Base-by-base conservation (phyloP, 2,329 filamentous ascomycete genomes). In the Fusarium sp. region DNA sequence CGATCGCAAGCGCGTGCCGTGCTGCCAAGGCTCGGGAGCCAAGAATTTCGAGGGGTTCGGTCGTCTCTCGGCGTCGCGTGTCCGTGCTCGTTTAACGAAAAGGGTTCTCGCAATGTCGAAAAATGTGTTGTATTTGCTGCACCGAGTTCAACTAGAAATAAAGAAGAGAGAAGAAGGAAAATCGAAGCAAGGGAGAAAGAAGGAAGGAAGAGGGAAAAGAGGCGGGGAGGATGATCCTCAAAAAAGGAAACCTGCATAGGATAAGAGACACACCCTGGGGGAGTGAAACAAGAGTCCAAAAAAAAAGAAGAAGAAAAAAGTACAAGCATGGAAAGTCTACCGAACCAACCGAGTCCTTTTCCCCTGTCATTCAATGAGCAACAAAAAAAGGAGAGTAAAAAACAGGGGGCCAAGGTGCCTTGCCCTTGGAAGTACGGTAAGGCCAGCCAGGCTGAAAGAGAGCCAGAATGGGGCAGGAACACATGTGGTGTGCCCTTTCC, bases 11-110 rank as follows among this genome's bases (percentile, higher is more conserved):
- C 65, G 58, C 54, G 68, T 58, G 64, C 54, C 13, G 41, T 43
- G 59, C 50, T 74, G 76, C 76, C 73, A 76, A 77, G 76, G 74
- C 72, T 75, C 73, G 73, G 73, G 74, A 76, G 73, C 73, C 71
- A 75, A 71, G 60, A 62, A 63, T 67, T 65, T 73, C 64, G 48
- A 29, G 43, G 43, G 33, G 41, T 50, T 59, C 52, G 61, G 43
- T 27, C 61, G 58, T 58, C 66, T 59, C n/a, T 62, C 58, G 59
- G 59, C 24, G 64, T 66, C 35, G 66, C 43, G 57, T 69, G 63
- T 64, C 68, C 56, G 68, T 74, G 69, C 68, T 75, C 54, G 60
- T 27, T 57, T 48, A 22, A 27, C 22, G 43, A 27, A 16, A 43
- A 48, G 20, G 39, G 4, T 48, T 6, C 14, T 48, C 43, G 13